Evolutionary conservation across 2,329 filamentous ascomycete genomes (phyloP), one percentile per base, ranked within the genome.

Genomic region (Aspergillaceae sp.): DNA sequence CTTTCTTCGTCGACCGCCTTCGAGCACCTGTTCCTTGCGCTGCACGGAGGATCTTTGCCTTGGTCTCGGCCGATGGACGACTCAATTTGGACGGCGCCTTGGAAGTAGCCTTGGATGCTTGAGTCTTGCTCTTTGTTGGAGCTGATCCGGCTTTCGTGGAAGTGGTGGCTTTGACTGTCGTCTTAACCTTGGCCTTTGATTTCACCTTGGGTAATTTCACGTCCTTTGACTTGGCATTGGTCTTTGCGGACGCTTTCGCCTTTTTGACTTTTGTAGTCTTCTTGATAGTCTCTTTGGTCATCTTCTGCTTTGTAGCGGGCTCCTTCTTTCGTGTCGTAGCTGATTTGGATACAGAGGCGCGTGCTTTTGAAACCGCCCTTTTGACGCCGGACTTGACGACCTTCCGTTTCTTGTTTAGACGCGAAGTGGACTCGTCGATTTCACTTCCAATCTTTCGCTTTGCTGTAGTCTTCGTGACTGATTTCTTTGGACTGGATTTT

Each of bases 391-490:
- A 50, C 48, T 64, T 68, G 48, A 67, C 54, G 1, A 60, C 58
- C 50, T 60, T 65, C 38, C 56, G 59, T 41, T 57, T 63, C 46
- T 66, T 67, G 45, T 56, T 65, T n/a, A 55, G 47, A 9, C 55
- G 57, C 4, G 58, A 59, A 3, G 55, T 52, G 5, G 59, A 56
- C 30, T 58, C 55, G 36, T 61, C 52, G 26, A 58, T 49, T 19
- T 55, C 56, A 34, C 52, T 58, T 6, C 50, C 52, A 27, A 51
- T 42, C 52, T 67, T 69, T 45, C 65, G 63, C 48, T 69, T 70
- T 6, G 59, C 60, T 0, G 48, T 41, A 9, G 46, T 43, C 30
- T 56, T 53, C 36, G 53, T 35, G 11, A 45, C 55, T 19, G 48
- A 41, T 27, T 49, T 54, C 32, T 56, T 58, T 29, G 48, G 37